Evolutionary conservation across 31 red algal species (phyloP).

Genomic region (Endocladia muricata): DNA sequence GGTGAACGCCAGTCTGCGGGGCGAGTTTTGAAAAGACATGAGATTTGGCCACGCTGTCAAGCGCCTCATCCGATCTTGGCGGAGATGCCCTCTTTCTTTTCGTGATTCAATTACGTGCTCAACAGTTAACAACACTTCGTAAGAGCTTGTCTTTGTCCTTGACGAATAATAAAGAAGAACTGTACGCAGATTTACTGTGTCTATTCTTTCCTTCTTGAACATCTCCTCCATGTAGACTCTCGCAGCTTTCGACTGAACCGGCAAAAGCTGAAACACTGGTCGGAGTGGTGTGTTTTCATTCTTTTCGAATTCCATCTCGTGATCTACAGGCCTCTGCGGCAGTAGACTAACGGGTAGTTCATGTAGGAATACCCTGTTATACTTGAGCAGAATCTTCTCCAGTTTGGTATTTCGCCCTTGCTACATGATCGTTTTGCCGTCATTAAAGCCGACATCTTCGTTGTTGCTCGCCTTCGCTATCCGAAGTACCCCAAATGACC

Average conservation of each 20-base stretch:
- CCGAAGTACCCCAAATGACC: neutral
- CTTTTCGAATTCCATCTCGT: neutral
- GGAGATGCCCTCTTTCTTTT: neutral
- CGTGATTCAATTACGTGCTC: neutral
- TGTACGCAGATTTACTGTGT: neutral
- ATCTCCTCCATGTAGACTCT: neutral
- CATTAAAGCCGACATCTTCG: neutral
- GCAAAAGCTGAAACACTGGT: neutral
- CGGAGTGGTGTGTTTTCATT: neutral
- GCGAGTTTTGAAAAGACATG: neutral
- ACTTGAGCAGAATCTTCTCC: neutral
- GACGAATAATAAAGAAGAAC: neutral
- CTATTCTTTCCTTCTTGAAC: conserved; percentile 4
- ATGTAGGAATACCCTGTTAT: neutral
- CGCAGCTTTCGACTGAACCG: neutral
- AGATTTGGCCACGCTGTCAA: neutral
- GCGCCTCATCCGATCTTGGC: conserved; percentile 6
- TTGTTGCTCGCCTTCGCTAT: neutral
- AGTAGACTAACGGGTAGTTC: neutral
- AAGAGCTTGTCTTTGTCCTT: neutral
- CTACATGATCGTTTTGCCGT: no score
- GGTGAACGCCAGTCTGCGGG: neutral
- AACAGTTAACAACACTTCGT: neutral
- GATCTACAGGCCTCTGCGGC: neutral
- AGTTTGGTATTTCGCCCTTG: neutral